Percentiles rank a stretch among this genome's conserved stretches.
phyloP scores from a whole-genome alignment of 208 protist genomes.

The Trypanosoma avium region DNA sequence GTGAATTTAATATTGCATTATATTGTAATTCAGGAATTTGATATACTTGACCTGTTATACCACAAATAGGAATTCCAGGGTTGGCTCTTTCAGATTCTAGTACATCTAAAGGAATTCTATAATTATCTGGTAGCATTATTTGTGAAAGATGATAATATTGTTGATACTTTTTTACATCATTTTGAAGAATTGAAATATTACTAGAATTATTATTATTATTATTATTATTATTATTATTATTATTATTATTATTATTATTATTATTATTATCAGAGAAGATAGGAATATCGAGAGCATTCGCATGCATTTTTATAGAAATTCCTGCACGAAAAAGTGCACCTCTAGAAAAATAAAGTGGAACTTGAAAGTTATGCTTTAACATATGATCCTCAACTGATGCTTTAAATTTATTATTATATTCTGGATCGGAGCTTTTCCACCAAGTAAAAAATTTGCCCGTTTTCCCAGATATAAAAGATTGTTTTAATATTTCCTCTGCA shows the following conservation, averaged over 20 bases:
- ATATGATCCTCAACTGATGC: slow-evolving; percentile 28
- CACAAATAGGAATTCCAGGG: slow-evolving; percentile 51
- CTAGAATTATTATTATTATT: background rate
- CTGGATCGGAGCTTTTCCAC: background rate
- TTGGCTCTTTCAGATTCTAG: slow-evolving; percentile 40
- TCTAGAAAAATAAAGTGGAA: slow-evolving; percentile 53
- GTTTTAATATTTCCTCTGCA: slow-evolving; percentile 38
- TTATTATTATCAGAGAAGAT: background rate
- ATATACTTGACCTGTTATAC: slow-evolving; percentile 44
- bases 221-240: background rate
- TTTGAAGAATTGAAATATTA: background rate
- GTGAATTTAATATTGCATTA: slow-evolving; percentile 29
- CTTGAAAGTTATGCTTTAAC: slow-evolving; percentile 29
- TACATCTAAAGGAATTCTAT: slow-evolving; percentile 40
- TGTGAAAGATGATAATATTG: slow-evolving; percentile 85
- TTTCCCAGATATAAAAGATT: slow-evolving; percentile 45
- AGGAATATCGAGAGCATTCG: slow-evolving; percentile 26
- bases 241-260: background rate
- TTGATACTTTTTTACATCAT: background rate
- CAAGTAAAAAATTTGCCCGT: slow-evolving; percentile 16
- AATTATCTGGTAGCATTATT: slow-evolving; percentile 44
- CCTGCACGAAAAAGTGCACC: slow-evolving; percentile 15
- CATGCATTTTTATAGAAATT: slow-evolving; percentile 33
- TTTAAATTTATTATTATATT: slow-evolving; percentile 7
- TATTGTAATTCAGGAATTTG: slow-evolving; percentile 28